Conservation (phyloP, 345 rosid genomes). For the Iberis pinnata region DNA sequence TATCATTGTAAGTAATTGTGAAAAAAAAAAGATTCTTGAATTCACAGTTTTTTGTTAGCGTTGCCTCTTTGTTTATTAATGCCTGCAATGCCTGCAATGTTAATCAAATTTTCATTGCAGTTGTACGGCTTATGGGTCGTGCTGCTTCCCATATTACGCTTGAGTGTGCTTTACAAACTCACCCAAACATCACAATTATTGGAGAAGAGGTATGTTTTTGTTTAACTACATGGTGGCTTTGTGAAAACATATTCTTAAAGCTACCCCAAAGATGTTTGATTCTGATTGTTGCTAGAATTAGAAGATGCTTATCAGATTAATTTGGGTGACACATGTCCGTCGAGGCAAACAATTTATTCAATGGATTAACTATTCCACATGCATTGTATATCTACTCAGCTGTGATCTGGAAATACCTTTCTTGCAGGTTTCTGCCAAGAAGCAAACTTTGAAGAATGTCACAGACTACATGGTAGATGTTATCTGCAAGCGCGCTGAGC, state of each 20-base stretch:
- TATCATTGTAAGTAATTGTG: slow-evolving; percentile 72
- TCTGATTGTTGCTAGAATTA: neutral
- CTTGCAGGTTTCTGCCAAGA: slow-evolving; percentile 81
- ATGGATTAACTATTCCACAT: neutral
- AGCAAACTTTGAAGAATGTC: slow-evolving; percentile 79
- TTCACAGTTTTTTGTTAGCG: neutral
- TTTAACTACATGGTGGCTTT: neutral
- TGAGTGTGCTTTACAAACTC: slow-evolving; percentile 99
- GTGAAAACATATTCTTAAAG: neutral
- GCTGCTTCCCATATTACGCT: slow-evolving; percentile 98
- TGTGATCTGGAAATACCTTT: slow-evolving; percentile 13
- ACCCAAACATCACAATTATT: slow-evolving; percentile 84
- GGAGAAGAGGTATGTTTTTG: slow-evolving; percentile 81
- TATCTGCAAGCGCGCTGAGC: slow-evolving; percentile 66
- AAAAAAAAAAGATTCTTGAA: neutral
- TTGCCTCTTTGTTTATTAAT: slow-evolving; percentile 11
- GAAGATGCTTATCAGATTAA: slow-evolving; percentile 5
- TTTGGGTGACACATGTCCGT: neutral
- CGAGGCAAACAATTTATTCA: too few relatives aligned
- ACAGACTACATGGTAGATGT: slow-evolving; percentile 85
- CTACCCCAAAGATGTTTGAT: neutral
- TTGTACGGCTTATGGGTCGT: slow-evolving; percentile 99
- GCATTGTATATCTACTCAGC: slow-evolving; percentile 9
- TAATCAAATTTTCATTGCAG: slow-evolving; percentile 37
- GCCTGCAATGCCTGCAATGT: neutral